phyloP scores from a whole-genome alignment of 495 filamentous ascomycete species.

The Tetracladium marchalianum region DNA sequence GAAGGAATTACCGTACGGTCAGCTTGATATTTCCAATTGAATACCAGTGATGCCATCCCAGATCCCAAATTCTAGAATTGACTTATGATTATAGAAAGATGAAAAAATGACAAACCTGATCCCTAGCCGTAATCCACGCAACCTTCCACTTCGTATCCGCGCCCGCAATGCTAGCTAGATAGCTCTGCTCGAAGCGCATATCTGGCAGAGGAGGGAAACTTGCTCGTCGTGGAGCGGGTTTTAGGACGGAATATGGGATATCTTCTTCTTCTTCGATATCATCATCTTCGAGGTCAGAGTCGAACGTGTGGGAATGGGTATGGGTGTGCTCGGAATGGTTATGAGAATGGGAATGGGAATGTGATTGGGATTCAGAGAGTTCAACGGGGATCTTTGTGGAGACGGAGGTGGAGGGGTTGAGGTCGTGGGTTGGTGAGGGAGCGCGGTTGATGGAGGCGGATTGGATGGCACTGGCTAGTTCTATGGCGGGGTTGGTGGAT shows the following conservation, averaged over 20 bases:
- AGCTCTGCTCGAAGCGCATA: conserved; percentile 94
- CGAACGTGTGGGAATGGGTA: conserved; percentile 14
- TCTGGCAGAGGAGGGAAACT: conserved; percentile 80
- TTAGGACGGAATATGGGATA: conserved; percentile 47
- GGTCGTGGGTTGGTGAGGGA: conserved; percentile 62
- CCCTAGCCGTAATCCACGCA: conserved; percentile 71
- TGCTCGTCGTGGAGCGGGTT: conserved; percentile 36
- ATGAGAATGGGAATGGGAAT: too few species aligned
- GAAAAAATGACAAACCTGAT: conserved; percentile 52
- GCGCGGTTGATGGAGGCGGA: conserved; percentile 60
- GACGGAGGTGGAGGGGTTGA: conserved; percentile 69
- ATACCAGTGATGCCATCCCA: too few species aligned
- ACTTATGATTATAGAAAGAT: too few species aligned
- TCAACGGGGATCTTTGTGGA: conserved; percentile 41
- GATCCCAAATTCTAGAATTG: too few species aligned
- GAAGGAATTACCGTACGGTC: neutral
- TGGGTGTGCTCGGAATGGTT: neutral
- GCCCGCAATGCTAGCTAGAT: conserved; percentile 70
- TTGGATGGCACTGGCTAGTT: conserved; percentile 69
- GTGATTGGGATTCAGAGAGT: conserved; percentile 18
- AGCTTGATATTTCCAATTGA: neutral
- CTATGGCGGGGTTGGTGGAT: conserved; percentile 33
- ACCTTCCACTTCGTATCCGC: conserved; percentile 70
- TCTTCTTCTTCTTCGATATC: conserved; percentile 34
- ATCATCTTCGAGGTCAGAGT: conserved; percentile 22